A percentile compares a stretch with the other conserved stretches of the same genome.
Conservation (phyloP, 2,329 filamentous ascomycete species). For the Colletotrichum endophyticum region DNA sequence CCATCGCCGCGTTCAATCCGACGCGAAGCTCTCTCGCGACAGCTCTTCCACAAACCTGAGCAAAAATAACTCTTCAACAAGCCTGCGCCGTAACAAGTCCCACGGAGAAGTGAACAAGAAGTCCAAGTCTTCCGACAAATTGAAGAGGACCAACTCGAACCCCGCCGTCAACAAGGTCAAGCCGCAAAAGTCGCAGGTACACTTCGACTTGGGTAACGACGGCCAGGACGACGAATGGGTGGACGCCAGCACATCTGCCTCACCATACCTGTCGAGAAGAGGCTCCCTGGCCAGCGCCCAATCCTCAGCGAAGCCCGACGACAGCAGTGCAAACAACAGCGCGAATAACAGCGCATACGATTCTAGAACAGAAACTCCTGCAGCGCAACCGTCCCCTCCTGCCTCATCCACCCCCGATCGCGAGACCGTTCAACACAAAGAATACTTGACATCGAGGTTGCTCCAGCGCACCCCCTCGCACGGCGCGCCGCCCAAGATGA, state of each 20-base stretch:
- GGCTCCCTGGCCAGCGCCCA: conserved; percentile 42
- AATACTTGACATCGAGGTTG: conserved; percentile 70
- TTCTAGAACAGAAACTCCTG: conserved; percentile 24
- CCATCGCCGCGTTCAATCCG: conserved; percentile 27
- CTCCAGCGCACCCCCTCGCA: conserved; percentile 68
- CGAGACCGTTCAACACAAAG: conserved; percentile 58
- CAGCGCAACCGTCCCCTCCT: conserved; percentile 15
- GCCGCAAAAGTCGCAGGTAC: conserved; percentile 56
- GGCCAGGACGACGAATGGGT: conserved; percentile 67
- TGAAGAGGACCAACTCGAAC: conserved; percentile 59
- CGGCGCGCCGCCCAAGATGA: conserved; percentile 69
- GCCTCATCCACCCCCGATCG: conserved; percentile 37
- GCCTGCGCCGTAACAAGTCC: conserved; percentile 65
- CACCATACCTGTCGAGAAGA: conserved; percentile 59
- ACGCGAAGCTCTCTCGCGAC: conserved; percentile 53
- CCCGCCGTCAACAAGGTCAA: conserved; percentile 51
- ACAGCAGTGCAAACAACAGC: conserved; percentile 27
- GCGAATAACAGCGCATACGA: conserved; percentile 28
- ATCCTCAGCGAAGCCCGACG: conserved; percentile 46
- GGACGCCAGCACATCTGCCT: conserved; percentile 68
- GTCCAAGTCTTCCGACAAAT: conserved; percentile 53
- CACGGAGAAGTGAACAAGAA: conserved; percentile 60
- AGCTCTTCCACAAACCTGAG: conserved; percentile 49
- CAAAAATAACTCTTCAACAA: conserved; percentile 60
- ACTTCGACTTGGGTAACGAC: conserved; percentile 66